Evolutionary conservation across 192 early-diverging fungal genomes (phyloP), one percentile per base, ranked within the genome.

Genomic region (Chytriomyces hyalinus): DNA sequence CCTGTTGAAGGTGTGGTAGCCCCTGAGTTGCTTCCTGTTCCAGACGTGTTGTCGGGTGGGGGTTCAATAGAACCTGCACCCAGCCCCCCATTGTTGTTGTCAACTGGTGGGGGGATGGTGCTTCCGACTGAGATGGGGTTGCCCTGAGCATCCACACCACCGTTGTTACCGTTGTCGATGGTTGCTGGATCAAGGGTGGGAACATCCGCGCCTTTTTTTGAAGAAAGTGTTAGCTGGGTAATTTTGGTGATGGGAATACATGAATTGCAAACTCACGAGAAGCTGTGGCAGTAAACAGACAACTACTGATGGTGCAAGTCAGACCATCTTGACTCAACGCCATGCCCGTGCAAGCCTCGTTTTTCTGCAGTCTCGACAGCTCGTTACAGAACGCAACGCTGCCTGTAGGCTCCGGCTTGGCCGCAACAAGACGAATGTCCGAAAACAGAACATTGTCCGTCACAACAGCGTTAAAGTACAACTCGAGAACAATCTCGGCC

Each of bases 401-500:
- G 6, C 17, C 36, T 15, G 36, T 3, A 6, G 73, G 73, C 63
- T 75, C 73, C 8, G 64, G 36, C n/a, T 60, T 45, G 15, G 15
- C 6, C n/a, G 48, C 46, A 6, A 11, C 10, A n/a, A 75, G 13
- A 20, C 7, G 10, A 43, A 75, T 75, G 3, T 66, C 36, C 15
- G 61, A 50, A 48, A 64, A 75, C 15, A 45, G 7, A 22, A 75
- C 73, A 53, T 49, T 48, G 15, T 7, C 8, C 10, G 61, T 65
- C 20, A 75, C 73, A 8, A 66, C 73, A 0, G 73, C 73, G 4
- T 64, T 22, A 50, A 65, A 75, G 64, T 75, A 75, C 9, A 75
- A 48, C 20, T 75, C 73, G 46, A 75, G 64, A 11, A 75, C 73
- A 17, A 75, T 44, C 36, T 75, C 73, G 2, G 73, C 73, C 8